Base-by-base conservation (phyloP, 306 rosid genomes). In the Inga oerstediana region DNA sequence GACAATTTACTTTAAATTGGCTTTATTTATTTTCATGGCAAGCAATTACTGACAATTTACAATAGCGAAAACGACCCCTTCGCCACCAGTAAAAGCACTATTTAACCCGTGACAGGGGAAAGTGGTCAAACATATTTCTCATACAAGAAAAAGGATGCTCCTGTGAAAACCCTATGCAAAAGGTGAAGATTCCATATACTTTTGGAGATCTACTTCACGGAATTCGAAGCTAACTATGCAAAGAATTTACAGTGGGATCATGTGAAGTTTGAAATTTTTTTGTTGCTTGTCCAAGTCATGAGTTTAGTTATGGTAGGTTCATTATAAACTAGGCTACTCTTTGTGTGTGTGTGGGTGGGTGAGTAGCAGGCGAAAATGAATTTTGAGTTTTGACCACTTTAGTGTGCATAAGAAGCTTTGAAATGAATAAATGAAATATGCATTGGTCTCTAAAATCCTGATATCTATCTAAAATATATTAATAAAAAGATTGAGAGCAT, bases 51-150 rank as follows among this genome's bases (percentile, higher is more conserved):
- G 66, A 7, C 79, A 17, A 19, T 34, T 35, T 17, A 14, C 27
- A 8, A 30, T 30, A 2, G 41, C 3, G 4, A 45, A 46, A 52
- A 10, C 4, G 30, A 43, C 44, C 43, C 13, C 14, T 17, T 46
- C 4, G 14, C 64, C 24, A 15, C 14, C 76, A 72, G 39, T 48
- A 48, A 8, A 10, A 0, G 56, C 44, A 59, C 72, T 62, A 41
- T 77, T 77, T 24, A 27, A 41, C 80, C 80, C 72, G 72, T 77
- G 72, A 77, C 70, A 58, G 7, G 54, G 54, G 22, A 58, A 39
- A 5, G 39, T 58, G 80, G 54, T 76, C 80, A 58, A 39, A 58
- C 19, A 52, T 35, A 74, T 49, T 74, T 52, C 66, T 74, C 66
- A 32, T 2, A 3, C 13, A 74, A 74, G 30, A 52, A 17, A 74